phyloP scores from a whole-genome alignment of 306 rosid species.

The Cucumis hystrix region DNA sequence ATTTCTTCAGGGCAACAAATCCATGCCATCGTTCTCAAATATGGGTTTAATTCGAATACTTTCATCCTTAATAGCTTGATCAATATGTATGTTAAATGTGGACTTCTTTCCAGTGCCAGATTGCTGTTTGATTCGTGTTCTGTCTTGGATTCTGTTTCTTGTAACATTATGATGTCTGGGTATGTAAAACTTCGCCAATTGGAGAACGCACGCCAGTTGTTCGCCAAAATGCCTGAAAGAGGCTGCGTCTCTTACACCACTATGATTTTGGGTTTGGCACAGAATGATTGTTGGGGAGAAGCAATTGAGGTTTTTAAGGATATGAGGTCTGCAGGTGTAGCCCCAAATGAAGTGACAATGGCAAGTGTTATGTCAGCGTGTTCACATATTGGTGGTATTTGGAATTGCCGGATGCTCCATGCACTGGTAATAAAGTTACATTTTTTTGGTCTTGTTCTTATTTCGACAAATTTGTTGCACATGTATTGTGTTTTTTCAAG shows the following conservation, averaged over 20 bases:
- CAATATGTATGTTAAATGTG: conserved; percentile 60
- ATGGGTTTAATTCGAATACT: conserved; percentile 45
- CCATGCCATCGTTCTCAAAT: conserved; percentile 45
- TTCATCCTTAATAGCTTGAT: conserved; percentile 60
- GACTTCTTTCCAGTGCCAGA: conserved; percentile 32
- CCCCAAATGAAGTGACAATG: conserved; percentile 59
- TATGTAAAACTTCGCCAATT: conserved; percentile 41
- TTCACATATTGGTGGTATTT: conserved; percentile 40
- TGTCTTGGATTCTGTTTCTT: conserved; percentile 46
- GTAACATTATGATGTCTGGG: conserved; percentile 74
- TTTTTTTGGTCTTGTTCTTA: conserved; percentile 36
- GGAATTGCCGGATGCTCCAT: conserved; percentile 57
- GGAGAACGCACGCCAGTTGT: conserved; percentile 47
- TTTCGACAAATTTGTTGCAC: conserved; percentile 66
- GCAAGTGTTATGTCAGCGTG: conserved; percentile 54
- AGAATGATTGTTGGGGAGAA: conserved; percentile 40
- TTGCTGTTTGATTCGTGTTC: conserved; percentile 32
- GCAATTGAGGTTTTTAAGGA: conserved; percentile 59
- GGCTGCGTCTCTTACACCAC: conserved; percentile 68
- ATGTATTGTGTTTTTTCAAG: conserved; percentile 56
- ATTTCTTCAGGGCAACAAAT: conserved; percentile 50
- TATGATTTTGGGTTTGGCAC: conserved; percentile 72
- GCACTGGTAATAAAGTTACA: conserved; percentile 38
- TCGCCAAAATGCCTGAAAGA: conserved; percentile 51
- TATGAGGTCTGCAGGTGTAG: conserved; percentile 43